Conservation (phyloP, 2,329 filamentous ascomycete genomes). For the Pestalotiopsis sp. region DNA sequence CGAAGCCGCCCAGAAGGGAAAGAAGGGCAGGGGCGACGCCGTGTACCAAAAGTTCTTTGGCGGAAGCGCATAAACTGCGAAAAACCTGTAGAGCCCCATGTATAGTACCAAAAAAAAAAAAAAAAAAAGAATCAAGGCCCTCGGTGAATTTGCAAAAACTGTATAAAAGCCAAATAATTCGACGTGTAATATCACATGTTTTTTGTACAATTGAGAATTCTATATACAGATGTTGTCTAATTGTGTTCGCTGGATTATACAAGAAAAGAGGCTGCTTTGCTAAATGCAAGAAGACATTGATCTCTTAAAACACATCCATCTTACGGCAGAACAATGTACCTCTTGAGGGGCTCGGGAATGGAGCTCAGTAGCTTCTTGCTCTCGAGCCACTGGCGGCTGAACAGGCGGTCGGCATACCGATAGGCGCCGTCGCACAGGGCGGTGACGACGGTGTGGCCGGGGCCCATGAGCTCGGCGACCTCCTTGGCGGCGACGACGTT, state of each 20-base stretch:
- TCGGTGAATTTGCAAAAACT: background rate
- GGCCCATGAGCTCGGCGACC: conserved; percentile 86
- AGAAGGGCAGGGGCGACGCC: conserved; percentile 27
- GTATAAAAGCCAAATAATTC: background rate
- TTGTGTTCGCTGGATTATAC: background rate
- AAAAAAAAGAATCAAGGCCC: background rate
- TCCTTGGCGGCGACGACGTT: conserved; percentile 97
- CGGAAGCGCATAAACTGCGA: conserved; percentile 1
- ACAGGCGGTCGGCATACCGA: conserved; percentile 90
- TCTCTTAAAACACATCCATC: background rate
- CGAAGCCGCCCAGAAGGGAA: conserved; percentile 20
- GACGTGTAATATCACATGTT: conserved; percentile 15
- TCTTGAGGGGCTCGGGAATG: conserved; percentile 83
- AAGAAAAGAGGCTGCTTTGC: conserved; percentile 17
- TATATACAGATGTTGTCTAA: background rate
- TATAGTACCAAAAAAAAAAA: background rate
- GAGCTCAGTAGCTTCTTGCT: conserved; percentile 81
- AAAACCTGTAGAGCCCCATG: conserved; percentile 1
- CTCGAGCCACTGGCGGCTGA: conserved; percentile 87
- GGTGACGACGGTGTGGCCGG: conserved; percentile 89
- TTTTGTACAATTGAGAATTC: background rate
- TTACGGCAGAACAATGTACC: conserved; percentile 90
- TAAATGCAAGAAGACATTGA: conserved; percentile 5
- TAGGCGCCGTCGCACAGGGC: conserved; percentile 97
- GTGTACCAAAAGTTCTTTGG: conserved; percentile 37